Conservation (phyloP, 768 basidiomycete species). For the Dentipellis fragilis region DNA sequence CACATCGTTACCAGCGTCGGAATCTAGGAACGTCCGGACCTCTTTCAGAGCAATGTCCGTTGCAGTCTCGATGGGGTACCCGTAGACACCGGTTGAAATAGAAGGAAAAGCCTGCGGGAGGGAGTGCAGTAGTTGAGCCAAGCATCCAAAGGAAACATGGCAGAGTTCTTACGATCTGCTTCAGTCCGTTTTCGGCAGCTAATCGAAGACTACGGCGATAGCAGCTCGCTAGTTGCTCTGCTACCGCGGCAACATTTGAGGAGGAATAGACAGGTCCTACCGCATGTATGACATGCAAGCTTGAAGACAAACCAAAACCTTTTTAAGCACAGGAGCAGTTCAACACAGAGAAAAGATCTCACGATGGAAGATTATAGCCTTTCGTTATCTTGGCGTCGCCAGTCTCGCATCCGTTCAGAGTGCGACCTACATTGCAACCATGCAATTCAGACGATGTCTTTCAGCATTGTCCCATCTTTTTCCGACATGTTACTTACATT, state of each 20-base stretch:
- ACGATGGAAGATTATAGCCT: slow-evolving; percentile 74
- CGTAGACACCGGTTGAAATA: slow-evolving; percentile 72
- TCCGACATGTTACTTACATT: slow-evolving; percentile 38
- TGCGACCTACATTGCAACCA: slow-evolving; percentile 24
- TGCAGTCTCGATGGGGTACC: slow-evolving; percentile 67
- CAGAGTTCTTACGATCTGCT: slow-evolving; percentile 44
- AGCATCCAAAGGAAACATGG: no score
- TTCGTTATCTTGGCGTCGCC: slow-evolving; percentile 74
- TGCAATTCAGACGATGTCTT: background rate
- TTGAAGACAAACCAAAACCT: slow-evolving; percentile 15
- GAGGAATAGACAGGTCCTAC: slow-evolving; percentile 66
- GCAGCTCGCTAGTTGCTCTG: slow-evolving; percentile 52
- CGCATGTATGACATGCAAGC: slow-evolving; percentile 68
- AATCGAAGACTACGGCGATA: slow-evolving; percentile 56
- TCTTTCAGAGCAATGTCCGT: slow-evolving; percentile 58
- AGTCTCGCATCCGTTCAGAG: slow-evolving; percentile 55
- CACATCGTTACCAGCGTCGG: slow-evolving; percentile 33
- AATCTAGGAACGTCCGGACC: slow-evolving; percentile 48
- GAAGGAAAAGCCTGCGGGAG: slow-evolving; percentile 61
- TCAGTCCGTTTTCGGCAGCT: slow-evolving; percentile 47
- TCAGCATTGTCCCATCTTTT: no score
- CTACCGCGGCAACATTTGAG: slow-evolving; percentile 31
- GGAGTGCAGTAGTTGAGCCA: no score
- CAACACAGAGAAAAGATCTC: slow-evolving; percentile 21
- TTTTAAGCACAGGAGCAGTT: no score